Evolutionary conservation across 805 yeast genomes (phyloP), one percentile per base, ranked within the genome.

Genomic region (Hanseniaspora lindneri): DNA sequence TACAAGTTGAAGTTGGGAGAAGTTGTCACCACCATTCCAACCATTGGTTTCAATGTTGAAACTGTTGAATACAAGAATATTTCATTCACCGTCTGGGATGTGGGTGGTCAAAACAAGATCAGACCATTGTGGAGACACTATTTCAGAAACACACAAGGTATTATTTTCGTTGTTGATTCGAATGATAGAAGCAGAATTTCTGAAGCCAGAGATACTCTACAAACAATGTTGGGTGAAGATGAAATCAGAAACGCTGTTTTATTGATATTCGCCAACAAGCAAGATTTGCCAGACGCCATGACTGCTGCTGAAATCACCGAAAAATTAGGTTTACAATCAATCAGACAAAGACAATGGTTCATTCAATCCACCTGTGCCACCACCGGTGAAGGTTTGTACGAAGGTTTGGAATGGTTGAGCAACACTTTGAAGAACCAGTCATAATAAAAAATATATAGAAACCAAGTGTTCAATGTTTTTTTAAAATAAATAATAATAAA

Each of bases 81-180:
- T 69, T 82, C 94, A 39, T 87, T 87, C 73, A 86, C 95, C 53
- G 96, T 87, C 56, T 87, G 96, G 97, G 97, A 89, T 78, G 96
- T 88, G 60, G 97, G 97, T 83, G 97, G 97, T 78, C 97, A 89
- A 75, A 96, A 87, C 71, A 88, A 88, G 73, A 89, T 89, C 65
- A 84, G 97, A 74, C 96, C 97, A 52, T 75, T 89, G 69, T 89
- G 97, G 97, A 83, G 96, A 79, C 94, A 89, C 72, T 89, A 89
- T 70, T 89, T 80, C 84, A 95, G 89, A 73, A 89, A 89, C 77
- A 87, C 96, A 54, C 96, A 89, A 71, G 96, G 96, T 74, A 85
- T 89, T 66, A 88, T 89, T 67, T 89, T 88, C 66, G 97, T 89
- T 55, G 95, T 89, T 60, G 97, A 89, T 74, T 84, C 95, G 54